phyloP scores from a whole-genome alignment of 2,329 filamentous ascomycete species.

The Ascochyta pisi region DNA sequence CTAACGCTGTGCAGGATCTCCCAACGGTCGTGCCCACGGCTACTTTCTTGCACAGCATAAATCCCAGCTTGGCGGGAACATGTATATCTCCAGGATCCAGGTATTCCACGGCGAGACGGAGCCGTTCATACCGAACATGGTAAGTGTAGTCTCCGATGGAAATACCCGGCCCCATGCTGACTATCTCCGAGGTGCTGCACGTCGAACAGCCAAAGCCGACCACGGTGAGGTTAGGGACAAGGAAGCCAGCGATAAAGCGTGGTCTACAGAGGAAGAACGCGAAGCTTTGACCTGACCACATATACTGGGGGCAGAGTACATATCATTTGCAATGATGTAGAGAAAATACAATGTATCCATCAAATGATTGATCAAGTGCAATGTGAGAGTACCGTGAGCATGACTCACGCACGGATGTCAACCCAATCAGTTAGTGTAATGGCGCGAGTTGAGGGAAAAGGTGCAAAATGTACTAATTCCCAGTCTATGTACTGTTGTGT shows the following conservation, averaged over 20 bases:
- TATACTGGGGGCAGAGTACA: too few species aligned
- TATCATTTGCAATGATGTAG: too few species aligned
- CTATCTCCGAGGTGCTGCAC: neutral
- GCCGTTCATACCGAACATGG: conserved; percentile 3
- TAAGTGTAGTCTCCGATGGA: conserved; percentile 1
- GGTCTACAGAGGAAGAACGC: neutral
- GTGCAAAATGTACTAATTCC: neutral
- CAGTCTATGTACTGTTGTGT: neutral
- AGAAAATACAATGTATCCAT: too few species aligned
- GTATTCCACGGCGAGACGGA: conserved; percentile 9
- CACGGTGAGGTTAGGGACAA: neutral
- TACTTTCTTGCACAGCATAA: conserved; percentile 21
- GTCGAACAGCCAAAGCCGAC: neutral
- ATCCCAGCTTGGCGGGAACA: conserved; percentile 8
- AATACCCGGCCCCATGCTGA: neutral
- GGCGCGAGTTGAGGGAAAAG: neutral
- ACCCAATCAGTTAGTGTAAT: too few species aligned
- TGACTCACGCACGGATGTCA: too few species aligned
- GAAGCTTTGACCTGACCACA: neutral
- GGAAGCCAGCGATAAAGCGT: neutral
- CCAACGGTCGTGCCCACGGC: conserved; percentile 8
- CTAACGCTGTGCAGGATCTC: neutral
- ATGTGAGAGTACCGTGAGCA: too few species aligned
- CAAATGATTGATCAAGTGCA: too few species aligned
- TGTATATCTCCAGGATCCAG: conserved; percentile 14